Percentiles rank a stretch among this genome's conserved stretches.
phyloP scores from a whole-genome alignment of 495 filamentous ascomycete species.

The Jackrogersella minutella region DNA sequence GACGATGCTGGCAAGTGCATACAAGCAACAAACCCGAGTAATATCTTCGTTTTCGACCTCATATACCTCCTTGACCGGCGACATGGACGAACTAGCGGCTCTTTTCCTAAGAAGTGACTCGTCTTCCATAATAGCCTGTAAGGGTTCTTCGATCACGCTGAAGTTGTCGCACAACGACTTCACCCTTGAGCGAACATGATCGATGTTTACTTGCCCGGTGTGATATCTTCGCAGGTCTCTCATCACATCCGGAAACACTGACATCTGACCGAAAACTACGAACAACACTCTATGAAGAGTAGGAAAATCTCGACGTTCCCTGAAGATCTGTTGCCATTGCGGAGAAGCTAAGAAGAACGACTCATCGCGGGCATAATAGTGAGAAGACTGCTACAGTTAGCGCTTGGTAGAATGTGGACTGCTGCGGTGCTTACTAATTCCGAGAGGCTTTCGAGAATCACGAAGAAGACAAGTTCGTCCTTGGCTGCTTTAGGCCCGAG shows the following conservation, averaged over 20 bases:
- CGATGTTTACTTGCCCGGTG: background rate
- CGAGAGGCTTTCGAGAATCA: constrained; percentile 2
- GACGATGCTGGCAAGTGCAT: background rate
- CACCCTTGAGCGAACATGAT: background rate
- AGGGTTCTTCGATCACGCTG: background rate
- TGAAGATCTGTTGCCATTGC: constrained; percentile 1
- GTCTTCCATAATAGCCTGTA: background rate
- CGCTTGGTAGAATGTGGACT: background rate
- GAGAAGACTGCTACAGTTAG: background rate
- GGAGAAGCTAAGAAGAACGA: constrained; percentile 10
- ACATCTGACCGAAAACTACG: background rate
- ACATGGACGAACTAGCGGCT: background rate
- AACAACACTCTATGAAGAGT: background rate
- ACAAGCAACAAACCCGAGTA: background rate
- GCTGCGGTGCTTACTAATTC: background rate
- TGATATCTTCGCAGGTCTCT: constrained; percentile 13
- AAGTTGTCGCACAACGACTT: background rate
- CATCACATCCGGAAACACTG: constrained; percentile 16
- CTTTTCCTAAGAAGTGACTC: background rate
- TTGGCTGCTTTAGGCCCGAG: constrained; percentile 7
- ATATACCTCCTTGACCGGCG: constrained; percentile 12
- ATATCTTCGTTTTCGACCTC: background rate
- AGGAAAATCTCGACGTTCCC: background rate
- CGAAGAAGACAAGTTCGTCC: constrained; percentile 1
- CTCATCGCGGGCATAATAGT: constrained; percentile 16